These are phyloP conservation scores for Vigna unguiculata DNA, from an alignment of 306 rosid genomes.

Conservation along the genomic window DNA sequence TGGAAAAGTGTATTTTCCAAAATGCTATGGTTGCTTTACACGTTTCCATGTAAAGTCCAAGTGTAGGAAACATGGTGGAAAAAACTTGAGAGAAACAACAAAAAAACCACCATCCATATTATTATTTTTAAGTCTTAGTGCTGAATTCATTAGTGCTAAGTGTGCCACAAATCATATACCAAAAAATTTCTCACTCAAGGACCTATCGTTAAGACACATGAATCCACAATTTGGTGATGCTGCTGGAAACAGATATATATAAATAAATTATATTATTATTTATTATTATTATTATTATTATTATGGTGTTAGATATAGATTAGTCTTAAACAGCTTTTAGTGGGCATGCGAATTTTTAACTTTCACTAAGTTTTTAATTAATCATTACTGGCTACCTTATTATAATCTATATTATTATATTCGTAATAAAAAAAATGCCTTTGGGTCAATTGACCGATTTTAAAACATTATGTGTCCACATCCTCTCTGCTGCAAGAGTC, in stretches of 20 bases:
- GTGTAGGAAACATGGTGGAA: slow-evolving; percentile 45
- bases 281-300: too few relatives aligned
- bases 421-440: slow-evolving; percentile 4
- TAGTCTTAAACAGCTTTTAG: slow-evolving; percentile 42
- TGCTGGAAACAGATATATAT: slow-evolving; percentile 26
- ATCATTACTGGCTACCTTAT: slow-evolving; percentile 42
- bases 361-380: slow-evolving; percentile 46
- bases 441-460: slow-evolving; percentile 39
- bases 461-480: slow-evolving; percentile 32
- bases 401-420: slow-evolving; percentile 10
- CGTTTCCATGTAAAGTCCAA: slow-evolving; percentile 55
- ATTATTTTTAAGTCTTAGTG: slow-evolving; percentile 35
- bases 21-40: slow-evolving; percentile 43
- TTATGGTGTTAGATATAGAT: slow-evolving; percentile 32
- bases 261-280: too few relatives aligned
- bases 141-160: slow-evolving; percentile 37
- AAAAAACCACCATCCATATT: slow-evolving; percentile 40
- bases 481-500: slow-evolving; percentile 45
- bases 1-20: slow-evolving; percentile 44
- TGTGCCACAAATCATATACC: slow-evolving; percentile 44
- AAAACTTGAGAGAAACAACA: slow-evolving; percentile 42
- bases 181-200: slow-evolving; percentile 21
- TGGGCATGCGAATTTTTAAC: slow-evolving; percentile 49
- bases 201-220: slow-evolving; percentile 34
- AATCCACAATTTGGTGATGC: slow-evolving; percentile 39